A percentile compares a stretch with the other conserved stretches of the same genome.
Evolutionary conservation across 768 basidiomycete species (phyloP).

Genomic region (Paxillus ammoniavirescens): DNA sequence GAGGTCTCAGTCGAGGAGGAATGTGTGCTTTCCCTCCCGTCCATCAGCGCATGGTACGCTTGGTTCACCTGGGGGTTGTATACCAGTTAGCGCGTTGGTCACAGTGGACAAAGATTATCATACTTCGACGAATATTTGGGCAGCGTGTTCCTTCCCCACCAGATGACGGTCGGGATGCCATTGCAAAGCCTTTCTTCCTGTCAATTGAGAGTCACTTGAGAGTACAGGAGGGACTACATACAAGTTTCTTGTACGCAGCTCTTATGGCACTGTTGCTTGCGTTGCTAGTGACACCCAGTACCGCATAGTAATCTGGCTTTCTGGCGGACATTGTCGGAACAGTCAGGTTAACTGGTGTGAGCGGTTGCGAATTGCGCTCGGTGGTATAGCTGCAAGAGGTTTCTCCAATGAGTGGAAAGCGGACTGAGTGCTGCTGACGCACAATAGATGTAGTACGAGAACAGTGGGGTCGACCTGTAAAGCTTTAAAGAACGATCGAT

Average conservation of each 20-base stretch:
- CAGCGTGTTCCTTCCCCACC: conserved; percentile 49
- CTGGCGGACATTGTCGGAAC: conserved; percentile 27
- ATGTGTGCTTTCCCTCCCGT: conserved; percentile 36
- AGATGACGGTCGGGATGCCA: conserved; percentile 70
- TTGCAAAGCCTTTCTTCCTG: conserved; percentile 46
- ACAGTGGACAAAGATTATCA: conserved; percentile 12
- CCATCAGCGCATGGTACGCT: conserved; percentile 55
- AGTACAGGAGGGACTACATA: conserved; percentile 32
- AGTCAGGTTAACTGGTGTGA: conserved; percentile 7
- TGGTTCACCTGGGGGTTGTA: conserved; percentile 42
- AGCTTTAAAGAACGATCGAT: conserved; percentile 23
- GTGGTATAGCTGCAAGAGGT: conserved; percentile 7
- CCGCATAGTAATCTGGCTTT: conserved; percentile 34
- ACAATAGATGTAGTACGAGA: conserved; percentile 28
- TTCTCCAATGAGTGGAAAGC: conserved; percentile 9
- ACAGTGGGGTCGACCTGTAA: conserved; percentile 16
- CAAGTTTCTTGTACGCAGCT: conserved; percentile 62
- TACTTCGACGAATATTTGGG: conserved; percentile 60
- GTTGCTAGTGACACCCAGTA: conserved; percentile 44
- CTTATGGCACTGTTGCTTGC: conserved; percentile 54
- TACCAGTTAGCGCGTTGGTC: background rate
- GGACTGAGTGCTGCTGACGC: conserved; percentile 8
- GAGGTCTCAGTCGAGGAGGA: conserved; percentile 27
- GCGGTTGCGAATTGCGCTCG: conserved; percentile 10
- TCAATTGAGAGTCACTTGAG: conserved; percentile 19